Base-by-base conservation (phyloP, 805 yeast genomes). In the Candida insectorum region DNA sequence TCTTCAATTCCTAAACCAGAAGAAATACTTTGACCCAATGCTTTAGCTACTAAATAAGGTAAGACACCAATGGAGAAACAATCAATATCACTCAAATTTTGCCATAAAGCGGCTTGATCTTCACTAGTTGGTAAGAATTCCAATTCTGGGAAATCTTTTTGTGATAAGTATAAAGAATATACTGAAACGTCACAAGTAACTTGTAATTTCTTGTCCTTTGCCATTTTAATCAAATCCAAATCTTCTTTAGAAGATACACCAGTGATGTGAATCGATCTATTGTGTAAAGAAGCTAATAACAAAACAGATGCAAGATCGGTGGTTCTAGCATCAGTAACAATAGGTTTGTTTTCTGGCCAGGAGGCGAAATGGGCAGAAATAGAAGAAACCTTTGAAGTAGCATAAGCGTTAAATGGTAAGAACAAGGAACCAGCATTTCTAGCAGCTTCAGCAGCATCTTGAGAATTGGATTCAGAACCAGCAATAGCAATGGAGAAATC, bases 271-370 rank as follows among this genome's bases (percentile, higher is more conserved):
- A 91, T 82, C 25, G 87, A 69, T 52, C 95, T 77, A 63, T 69
- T 75, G 70, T 85, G 88, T 55, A 91, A 73, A 17, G 96, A 84
- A 27, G 97, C 95, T 62, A 91, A 70, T 52, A 91, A 73, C 56
- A 91, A 68, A 28, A 89, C 82, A 3, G 96, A 85, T n/a, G 97
- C 97, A 52, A 91, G 71, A 52, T 87, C 91, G 24, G 96, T 85
- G 16, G 91, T 81, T 57, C 77, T 80, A 31, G 97, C 96, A 62
- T 91, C 97, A 26, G 96, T 87, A 44, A 89, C 73, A 40, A 91
- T 82, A 39, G 93, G 91, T 66, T 87, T 88, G 50, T 62, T 62
- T 32, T 72, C 69, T 33, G 96, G 95, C 96, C 97, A 89, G 22
- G 77, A 65, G 43, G 81, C 78, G 51, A 88, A 79, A 49, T 85